Base-by-base conservation (phyloP, 306 rosid species). In the Fragaria vesca region DNA sequence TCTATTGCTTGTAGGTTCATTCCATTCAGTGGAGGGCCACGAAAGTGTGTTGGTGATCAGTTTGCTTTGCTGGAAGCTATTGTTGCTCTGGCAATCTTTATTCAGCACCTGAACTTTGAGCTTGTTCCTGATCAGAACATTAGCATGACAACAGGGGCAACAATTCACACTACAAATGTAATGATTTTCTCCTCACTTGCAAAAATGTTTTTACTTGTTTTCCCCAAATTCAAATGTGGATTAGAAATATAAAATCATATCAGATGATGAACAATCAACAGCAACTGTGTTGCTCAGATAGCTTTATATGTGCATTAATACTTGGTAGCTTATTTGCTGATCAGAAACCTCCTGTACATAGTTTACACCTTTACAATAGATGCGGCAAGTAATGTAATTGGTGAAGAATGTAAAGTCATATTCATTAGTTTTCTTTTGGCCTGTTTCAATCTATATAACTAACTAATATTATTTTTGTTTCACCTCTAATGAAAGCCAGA, bases 41-140 rank as follows among this genome's bases (percentile, higher is more conserved):
- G 97, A 46, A 95, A 95, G 82, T 95, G 99, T 79, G 97, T 95
- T 8, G 99, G 99, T 4, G 99, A 89, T 82, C 99, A 95, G 82
- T 95, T 95, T 72, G 99, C 97, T 46, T 67, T 95, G 79, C 66
- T 95, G 86, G 97, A 93, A 83, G 94, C 97, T 48, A 86, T 79
- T 26, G 97, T 91, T 81, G 87, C 97, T 48, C 97, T 93, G 11
- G 84, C 96, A 5, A 85, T 95, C 80, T 95, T 95, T 86, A 68
- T 95, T 48, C 97, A 93, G 86, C 79, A 85, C 80, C 74, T 92
- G 78, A 88, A 88, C 81, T 92, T 95, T 66, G 97, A 93, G 84
- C 84, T 91, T 62, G 96, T 93, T 76, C 97, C 97, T 7, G 86
- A 87, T 83, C 97, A 93, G 86, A 89, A 82, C 82, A 93, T 95